These are phyloP conservation scores for Lepidopterella palustris DNA, from an alignment of 495 filamentous ascomycete genomes.

Conservation along the genomic window DNA sequence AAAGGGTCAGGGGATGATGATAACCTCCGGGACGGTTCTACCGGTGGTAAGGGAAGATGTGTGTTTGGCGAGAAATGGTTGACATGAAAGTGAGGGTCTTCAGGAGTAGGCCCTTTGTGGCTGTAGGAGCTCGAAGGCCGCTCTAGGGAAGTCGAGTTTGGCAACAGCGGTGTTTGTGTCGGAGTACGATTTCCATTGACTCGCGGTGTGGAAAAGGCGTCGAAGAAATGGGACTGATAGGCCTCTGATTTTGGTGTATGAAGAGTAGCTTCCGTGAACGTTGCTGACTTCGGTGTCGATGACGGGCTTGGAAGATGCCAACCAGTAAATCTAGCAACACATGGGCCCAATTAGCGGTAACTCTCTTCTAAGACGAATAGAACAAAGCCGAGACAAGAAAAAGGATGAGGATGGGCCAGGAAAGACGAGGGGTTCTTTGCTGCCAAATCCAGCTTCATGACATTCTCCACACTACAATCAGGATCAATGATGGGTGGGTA, in stretches of 20 bases:
- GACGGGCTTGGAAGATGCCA: slow-evolving; percentile 39
- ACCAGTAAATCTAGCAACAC: slow-evolving; percentile 27
- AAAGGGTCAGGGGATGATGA: slow-evolving; percentile 50
- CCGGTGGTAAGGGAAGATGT: slow-evolving; percentile 47
- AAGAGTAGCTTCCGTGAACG: slow-evolving; percentile 25
- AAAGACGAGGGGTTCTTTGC: too few relatives aligned
- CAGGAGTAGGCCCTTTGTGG: slow-evolving; percentile 16
- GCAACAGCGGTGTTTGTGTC: slow-evolving; percentile 29
- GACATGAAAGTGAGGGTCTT: slow-evolving; percentile 43
- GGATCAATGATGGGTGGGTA: too few relatives aligned
- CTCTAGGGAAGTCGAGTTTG: slow-evolving; percentile 26
- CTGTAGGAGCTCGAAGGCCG: slow-evolving; percentile 26
- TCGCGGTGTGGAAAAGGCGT: slow-evolving; percentile 39
- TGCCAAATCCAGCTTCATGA: too few relatives aligned
- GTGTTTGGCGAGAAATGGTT: slow-evolving; percentile 53
- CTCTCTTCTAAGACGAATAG: background rate
- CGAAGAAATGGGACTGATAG: slow-evolving; percentile 35
- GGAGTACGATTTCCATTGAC: slow-evolving; percentile 33
- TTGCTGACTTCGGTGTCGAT: slow-evolving; percentile 32
- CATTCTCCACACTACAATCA: too few relatives aligned
- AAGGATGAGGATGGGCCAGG: too few relatives aligned
- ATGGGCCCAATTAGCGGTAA: slow-evolving; percentile 18
- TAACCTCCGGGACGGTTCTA: slow-evolving; percentile 51
- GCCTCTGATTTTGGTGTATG: slow-evolving; percentile 34
- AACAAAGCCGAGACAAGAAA: too few relatives aligned